Evolutionary conservation across 2,329 filamentous ascomycete species (phyloP).

Genomic region (Epichloe sibirici): DNA sequence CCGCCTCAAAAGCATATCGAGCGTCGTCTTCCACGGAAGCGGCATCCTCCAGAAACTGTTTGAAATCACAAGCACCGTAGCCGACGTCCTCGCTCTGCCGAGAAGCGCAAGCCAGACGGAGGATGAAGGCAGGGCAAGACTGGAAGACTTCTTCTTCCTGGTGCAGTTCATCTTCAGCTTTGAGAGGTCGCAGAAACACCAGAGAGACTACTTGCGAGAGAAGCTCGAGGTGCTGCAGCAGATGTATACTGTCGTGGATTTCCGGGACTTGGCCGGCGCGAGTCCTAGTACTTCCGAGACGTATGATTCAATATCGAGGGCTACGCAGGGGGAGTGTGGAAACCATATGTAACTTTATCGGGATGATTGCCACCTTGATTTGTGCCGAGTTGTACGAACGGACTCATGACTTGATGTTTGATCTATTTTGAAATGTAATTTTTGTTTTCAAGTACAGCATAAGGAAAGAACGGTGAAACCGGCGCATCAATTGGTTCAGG

Average conservation of each 20-base stretch:
- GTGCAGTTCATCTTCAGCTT: constrained; percentile 38
- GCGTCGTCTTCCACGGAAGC: constrained; percentile 42
- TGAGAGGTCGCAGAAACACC: constrained; percentile 32
- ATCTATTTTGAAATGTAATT: no score
- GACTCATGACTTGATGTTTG: no score
- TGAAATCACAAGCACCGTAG: constrained; percentile 47
- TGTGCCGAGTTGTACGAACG: no score
- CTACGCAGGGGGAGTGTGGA: background rate
- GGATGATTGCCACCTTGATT: no score
- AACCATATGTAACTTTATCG: background rate
- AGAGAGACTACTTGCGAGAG: constrained; percentile 28
- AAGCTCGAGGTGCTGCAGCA: constrained; percentile 24
- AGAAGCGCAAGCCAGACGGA: constrained; percentile 24
- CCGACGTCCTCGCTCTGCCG: constrained; percentile 43
- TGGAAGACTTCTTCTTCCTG: constrained; percentile 42
- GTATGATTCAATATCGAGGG: constrained; percentile 5
- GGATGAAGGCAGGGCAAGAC: constrained; percentile 32
- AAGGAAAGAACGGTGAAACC: no score
- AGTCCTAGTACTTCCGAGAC: constrained; percentile 10
- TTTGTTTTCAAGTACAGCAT: no score
- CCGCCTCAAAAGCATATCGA: constrained; percentile 23
- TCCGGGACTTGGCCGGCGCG: constrained; percentile 13
- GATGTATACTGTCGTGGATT: constrained; percentile 19
- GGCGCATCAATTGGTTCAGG: background rate
- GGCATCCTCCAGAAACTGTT: constrained; percentile 47